A percentile compares a stretch with the other conserved stretches of the same genome.
Conservation (phyloP, 805 yeast species). For the Ascoidea tarda region DNA sequence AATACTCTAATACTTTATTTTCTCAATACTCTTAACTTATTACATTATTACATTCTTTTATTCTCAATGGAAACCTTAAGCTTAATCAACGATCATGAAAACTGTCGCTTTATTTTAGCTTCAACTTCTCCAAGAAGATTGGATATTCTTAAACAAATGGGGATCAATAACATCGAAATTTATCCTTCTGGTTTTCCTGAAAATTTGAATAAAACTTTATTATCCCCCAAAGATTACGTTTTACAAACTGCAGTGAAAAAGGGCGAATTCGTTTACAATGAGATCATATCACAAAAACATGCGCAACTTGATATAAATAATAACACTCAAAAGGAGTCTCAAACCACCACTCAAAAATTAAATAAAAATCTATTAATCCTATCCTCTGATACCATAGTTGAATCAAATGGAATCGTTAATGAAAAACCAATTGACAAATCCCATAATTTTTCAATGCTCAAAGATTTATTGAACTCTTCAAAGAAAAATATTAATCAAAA, state of each 20-base stretch:
- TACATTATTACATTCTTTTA: no score
- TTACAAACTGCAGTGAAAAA: constrained; percentile 55
- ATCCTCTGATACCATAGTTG: constrained; percentile 77
- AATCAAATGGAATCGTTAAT: constrained; percentile 40
- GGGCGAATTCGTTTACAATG: constrained; percentile 30
- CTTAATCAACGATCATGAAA: not conserved
- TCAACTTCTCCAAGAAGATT: constrained; percentile 74
- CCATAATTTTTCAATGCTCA: constrained; percentile 36
- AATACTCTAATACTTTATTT: no score
- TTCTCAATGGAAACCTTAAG: no score
- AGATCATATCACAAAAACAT: not conserved
- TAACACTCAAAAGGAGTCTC: no score
- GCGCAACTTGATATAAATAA: no score
- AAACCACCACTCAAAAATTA: not conserved
- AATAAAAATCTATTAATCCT: constrained; percentile 18
- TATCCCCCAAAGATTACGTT: constrained; percentile 48
- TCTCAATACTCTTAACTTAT: no score
- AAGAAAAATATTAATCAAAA: constrained; percentile 21
- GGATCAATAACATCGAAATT: constrained; percentile 29
- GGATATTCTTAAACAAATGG: constrained; percentile 54
- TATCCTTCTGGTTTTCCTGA: constrained; percentile 66
- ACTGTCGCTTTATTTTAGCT: constrained; percentile 43
- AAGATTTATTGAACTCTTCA: constrained; percentile 27
- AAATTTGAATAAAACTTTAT: constrained; percentile 41
- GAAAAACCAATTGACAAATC: constrained; percentile 66